These are phyloP conservation scores for Starmera amethionina DNA, from an alignment of 805 yeast species.

Conservation along the genomic window DNA sequence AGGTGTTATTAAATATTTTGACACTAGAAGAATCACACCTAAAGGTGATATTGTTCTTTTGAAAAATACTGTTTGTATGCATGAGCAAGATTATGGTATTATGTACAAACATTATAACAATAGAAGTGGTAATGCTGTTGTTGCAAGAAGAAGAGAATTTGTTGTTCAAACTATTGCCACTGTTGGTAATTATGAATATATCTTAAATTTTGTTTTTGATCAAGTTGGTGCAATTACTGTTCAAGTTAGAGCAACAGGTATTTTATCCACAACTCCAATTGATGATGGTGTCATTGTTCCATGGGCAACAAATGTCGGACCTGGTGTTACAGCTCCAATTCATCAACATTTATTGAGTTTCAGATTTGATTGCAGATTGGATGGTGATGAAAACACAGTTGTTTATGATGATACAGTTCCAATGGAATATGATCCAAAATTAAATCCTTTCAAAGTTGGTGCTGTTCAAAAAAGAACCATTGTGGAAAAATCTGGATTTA, in stretches of 20 bases:
- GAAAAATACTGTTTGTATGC: slow-evolving; percentile 71
- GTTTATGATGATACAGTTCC: slow-evolving; percentile 60
- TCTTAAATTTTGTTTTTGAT: slow-evolving; percentile 60
- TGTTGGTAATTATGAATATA: slow-evolving; percentile 78
- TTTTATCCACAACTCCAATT: slow-evolving; percentile 74
- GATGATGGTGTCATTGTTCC: slow-evolving; percentile 59
- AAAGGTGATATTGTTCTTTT: slow-evolving; percentile 53
- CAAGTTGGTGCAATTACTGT: slow-evolving; percentile 72
- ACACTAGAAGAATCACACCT: slow-evolving; percentile 44
- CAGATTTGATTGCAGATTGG: slow-evolving; percentile 75
- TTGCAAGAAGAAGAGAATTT: slow-evolving; percentile 65
- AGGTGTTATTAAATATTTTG: slow-evolving; percentile 68
- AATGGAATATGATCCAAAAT: slow-evolving; percentile 40
- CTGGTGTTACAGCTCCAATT: slow-evolving; percentile 74
- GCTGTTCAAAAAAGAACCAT: slow-evolving; percentile 51
- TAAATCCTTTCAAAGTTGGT: slow-evolving; percentile 64
- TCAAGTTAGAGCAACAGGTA: slow-evolving; percentile 82
- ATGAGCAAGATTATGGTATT: slow-evolving; percentile 70
- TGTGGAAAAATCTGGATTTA: slow-evolving; percentile 60
- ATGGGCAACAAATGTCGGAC: slow-evolving; percentile 66
- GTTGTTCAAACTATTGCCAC: slow-evolving; percentile 76
- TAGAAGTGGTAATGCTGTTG: slow-evolving; percentile 61
- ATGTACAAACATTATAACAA: slow-evolving; percentile 73
- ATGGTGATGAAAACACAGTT: slow-evolving; percentile 71
- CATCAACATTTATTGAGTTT: slow-evolving; percentile 76